phyloP scores from a whole-genome alignment of 2,329 filamentous ascomycete genomes.

The Aspergillus thermomutatus region DNA sequence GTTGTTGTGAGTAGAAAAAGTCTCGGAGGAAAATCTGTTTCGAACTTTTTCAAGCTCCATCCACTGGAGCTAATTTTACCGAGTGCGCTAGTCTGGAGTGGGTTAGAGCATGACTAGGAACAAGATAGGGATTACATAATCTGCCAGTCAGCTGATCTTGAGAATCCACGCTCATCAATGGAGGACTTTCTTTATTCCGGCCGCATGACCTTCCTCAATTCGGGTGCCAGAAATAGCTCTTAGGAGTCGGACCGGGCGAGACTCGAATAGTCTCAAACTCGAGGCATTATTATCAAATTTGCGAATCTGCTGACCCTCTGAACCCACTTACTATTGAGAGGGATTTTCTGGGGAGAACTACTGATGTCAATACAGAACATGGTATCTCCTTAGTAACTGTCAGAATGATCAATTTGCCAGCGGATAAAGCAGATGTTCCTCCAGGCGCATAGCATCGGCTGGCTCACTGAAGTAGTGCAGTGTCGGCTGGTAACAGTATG shows the following conservation, averaged over 20 bases:
- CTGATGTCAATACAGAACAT: background rate
- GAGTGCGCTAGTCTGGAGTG: slow-evolving; percentile 13
- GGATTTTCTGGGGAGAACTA: background rate
- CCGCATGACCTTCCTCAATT: slow-evolving; percentile 1
- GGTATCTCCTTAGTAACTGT: background rate
- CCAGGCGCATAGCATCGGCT: background rate
- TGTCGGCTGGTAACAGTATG: background rate
- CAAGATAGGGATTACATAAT: background rate
- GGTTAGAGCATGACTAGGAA: background rate
- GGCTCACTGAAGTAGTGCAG: background rate
- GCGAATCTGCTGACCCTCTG: slow-evolving; percentile 20
- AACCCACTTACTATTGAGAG: slow-evolving; percentile 12
- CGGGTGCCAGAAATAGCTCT: background rate
- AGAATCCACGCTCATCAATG: background rate
- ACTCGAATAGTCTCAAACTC: slow-evolving; percentile 3
- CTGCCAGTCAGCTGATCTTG: background rate
- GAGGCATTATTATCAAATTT: slow-evolving; percentile 7
- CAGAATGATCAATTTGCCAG: too few species aligned
- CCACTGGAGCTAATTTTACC: slow-evolving; percentile 28
- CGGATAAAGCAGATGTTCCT: background rate
- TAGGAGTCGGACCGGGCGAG: background rate
- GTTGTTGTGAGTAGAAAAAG: slow-evolving; percentile 17
- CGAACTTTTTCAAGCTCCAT: slow-evolving; percentile 33
- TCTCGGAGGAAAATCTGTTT: slow-evolving; percentile 17
- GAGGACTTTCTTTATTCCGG: slow-evolving; percentile 1